Percentiles rank a stretch among this genome's conserved stretches.
Evolutionary conservation across 768 basidiomycete species (phyloP).

Genomic region (Porphyrellus cyaneotinctus): DNA sequence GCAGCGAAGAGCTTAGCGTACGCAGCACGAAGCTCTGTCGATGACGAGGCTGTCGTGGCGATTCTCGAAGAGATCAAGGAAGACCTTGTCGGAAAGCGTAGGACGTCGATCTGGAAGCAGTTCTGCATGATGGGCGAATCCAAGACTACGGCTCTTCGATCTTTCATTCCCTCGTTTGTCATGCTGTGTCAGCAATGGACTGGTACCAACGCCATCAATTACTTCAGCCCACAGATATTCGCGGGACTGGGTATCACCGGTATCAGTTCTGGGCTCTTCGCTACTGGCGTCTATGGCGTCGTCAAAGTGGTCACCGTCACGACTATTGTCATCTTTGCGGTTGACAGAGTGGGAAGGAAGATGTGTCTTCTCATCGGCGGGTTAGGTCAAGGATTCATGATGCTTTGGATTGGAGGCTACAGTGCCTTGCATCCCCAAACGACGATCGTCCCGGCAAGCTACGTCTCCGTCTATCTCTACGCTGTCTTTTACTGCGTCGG

Average conservation of each 20-base stretch:
- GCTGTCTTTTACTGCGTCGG: constrained; percentile 36
- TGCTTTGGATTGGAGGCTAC: constrained; percentile 39
- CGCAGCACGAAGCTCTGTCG: constrained; percentile 27
- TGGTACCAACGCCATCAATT: constrained; percentile 53
- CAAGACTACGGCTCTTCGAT: constrained; percentile 39
- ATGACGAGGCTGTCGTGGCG: constrained; percentile 33
- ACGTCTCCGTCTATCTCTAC: constrained; percentile 39
- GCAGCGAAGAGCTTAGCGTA: constrained; percentile 41
- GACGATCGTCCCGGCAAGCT: constrained; percentile 31
- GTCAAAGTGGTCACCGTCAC: constrained; percentile 42
- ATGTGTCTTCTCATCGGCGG: constrained; percentile 46
- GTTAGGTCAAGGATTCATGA: constrained; percentile 40
- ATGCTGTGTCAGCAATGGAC: constrained; percentile 51
- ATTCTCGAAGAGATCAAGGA: constrained; percentile 45
- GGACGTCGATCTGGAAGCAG: constrained; percentile 33
- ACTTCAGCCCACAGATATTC: constrained; percentile 52
- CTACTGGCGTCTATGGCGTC: constrained; percentile 43
- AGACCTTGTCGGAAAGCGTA: constrained; percentile 43
- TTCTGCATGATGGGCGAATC: constrained; percentile 43
- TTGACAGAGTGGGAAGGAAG: constrained; percentile 48
- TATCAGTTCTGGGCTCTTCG: constrained; percentile 41
- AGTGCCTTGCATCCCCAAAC: constrained; percentile 28
- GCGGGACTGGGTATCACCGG: constrained; percentile 44
- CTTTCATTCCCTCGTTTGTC: constrained; percentile 43
- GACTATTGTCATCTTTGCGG: constrained; percentile 40